These are phyloP conservation scores for Fusarium sambucinum DNA, from an alignment of 2,329 filamentous ascomycete genomes.

Conservation along the genomic window DNA sequence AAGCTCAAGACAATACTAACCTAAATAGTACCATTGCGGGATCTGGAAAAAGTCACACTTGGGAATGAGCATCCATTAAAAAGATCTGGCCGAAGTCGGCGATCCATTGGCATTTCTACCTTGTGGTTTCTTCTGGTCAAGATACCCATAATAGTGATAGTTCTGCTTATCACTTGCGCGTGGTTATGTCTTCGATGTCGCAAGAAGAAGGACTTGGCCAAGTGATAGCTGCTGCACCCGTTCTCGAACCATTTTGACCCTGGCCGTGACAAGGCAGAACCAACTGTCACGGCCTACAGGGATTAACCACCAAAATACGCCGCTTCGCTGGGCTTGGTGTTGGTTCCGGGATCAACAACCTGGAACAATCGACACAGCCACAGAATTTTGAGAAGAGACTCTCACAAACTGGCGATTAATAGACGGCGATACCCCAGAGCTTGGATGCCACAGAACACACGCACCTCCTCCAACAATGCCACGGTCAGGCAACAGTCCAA, in stretches of 20 bases:
- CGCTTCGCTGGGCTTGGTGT: background rate
- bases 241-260: background rate
- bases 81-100: background rate
- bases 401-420: background rate
- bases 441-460: background rate
- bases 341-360: background rate
- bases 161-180: background rate
- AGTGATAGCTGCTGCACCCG: background rate
- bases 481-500: background rate
- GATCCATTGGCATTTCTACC: background rate
- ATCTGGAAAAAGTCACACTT: background rate
- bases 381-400: background rate
- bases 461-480: background rate
- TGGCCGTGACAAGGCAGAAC: background rate
- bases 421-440: background rate
- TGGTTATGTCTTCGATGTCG: slow-evolving; percentile 1
- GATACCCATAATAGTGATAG: slow-evolving; percentile 1
- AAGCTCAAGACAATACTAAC: background rate
- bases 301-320: background rate
- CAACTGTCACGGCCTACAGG: background rate
- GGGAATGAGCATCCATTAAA: background rate
- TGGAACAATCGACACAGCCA: background rate
- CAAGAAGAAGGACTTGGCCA: background rate
- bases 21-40: background rate
- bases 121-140: slow-evolving; percentile 6